phyloP scores from a whole-genome alignment of 306 rosid species.

The Styphnolobium japonicum region DNA sequence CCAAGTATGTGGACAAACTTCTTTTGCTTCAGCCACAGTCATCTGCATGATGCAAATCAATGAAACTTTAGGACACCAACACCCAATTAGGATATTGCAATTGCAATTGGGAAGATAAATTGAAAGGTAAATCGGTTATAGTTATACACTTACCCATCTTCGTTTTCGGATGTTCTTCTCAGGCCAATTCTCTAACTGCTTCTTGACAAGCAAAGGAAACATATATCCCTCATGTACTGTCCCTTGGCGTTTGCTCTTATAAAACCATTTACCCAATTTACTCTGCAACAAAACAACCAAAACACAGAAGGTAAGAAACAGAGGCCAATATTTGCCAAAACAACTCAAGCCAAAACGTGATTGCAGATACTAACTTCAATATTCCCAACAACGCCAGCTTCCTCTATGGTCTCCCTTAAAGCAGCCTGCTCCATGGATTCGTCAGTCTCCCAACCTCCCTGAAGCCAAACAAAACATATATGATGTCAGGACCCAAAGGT shows the following conservation, averaged over 20 bases:
- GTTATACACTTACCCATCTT: slow-evolving; percentile 52
- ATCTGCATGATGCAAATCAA: slow-evolving; percentile 38
- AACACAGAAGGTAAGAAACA: neutral
- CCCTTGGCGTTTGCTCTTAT: slow-evolving; percentile 61
- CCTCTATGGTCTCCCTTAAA: slow-evolving; percentile 61
- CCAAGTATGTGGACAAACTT: slow-evolving; percentile 63
- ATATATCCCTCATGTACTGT: slow-evolving; percentile 45
- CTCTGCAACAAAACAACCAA: slow-evolving; percentile 40
- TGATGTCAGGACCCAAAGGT: neutral
- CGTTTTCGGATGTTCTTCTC: slow-evolving; percentile 52
- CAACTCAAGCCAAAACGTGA: neutral
- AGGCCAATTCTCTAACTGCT: slow-evolving; percentile 56
- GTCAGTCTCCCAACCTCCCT: slow-evolving; percentile 81
- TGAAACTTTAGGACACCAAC: slow-evolving; percentile 10
- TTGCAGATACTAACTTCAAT: slow-evolving; percentile 46
- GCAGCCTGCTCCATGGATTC: slow-evolving; percentile 70
- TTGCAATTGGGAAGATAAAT: neutral
- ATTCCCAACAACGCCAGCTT: slow-evolving; percentile 65
- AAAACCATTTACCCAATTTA: slow-evolving; percentile 51
- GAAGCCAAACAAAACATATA: neutral
- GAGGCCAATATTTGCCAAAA: neutral
- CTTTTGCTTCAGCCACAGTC: slow-evolving; percentile 51
- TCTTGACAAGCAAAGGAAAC: slow-evolving; percentile 56
- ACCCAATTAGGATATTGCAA: neutral
- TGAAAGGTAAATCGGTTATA: neutral